These are phyloP conservation scores for Rhizopogon rudus DNA, from an alignment of 768 basidiomycete genomes.

Conservation along the genomic window DNA sequence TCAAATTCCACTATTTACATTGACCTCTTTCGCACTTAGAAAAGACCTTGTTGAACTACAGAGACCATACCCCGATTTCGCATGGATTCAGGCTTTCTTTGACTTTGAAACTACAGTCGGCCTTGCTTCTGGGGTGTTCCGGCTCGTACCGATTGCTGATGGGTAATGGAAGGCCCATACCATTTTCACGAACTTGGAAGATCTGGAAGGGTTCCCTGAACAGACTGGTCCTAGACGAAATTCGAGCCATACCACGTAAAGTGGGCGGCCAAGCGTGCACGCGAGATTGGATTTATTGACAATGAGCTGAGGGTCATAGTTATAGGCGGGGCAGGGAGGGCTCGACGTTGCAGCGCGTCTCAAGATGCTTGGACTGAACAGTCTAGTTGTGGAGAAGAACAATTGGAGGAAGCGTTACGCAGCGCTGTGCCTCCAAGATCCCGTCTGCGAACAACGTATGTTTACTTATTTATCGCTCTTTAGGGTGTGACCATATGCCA, in stretches of 20 bases:
- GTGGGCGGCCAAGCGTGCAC: conserved; percentile 23
- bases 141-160: conserved; percentile 38
- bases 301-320: conserved; percentile 49
- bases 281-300: conserved; percentile 27
- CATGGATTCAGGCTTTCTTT: conserved; percentile 41
- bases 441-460: conserved; percentile 19
- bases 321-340: conserved; percentile 50
- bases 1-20: conserved; percentile 29
- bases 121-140: conserved; percentile 37
- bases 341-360: conserved; percentile 56
- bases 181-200: conserved; percentile 48
- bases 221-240: conserved; percentile 40
- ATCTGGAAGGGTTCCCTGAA: conserved; percentile 42
- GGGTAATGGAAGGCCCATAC: conserved; percentile 44
- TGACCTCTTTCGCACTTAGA: conserved; percentile 20
- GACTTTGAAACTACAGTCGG: conserved; percentile 40
- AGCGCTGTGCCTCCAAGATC: conserved; percentile 30
- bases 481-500: conserved; percentile 45
- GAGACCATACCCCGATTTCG: conserved; percentile 29
- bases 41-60: conserved; percentile 14
- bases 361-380: conserved; percentile 17
- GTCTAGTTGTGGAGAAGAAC: conserved; percentile 21
- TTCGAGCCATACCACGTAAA: conserved; percentile 29
- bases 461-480: background rate
- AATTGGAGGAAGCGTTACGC: conserved; percentile 44